phyloP scores from a whole-genome alignment of 208 protist genomes.

The Porcisia deanei region DNA sequence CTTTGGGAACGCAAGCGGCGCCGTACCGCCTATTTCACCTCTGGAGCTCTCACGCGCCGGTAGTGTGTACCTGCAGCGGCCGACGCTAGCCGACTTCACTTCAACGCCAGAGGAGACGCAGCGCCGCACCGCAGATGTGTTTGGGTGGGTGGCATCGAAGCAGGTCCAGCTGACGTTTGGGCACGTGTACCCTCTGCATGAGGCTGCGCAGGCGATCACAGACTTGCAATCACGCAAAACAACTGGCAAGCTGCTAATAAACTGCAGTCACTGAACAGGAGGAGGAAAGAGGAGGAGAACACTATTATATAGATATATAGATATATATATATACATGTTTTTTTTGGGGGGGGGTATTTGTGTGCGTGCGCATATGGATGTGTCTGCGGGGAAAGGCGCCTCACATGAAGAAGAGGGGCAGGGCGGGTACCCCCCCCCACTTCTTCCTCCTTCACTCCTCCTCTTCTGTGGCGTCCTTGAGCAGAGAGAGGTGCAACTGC shows the following conservation, averaged over 20 bases:
- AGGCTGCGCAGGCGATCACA: constrained; percentile 64
- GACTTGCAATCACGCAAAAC: constrained; percentile 48
- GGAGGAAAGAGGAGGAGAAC: too few relatives aligned
- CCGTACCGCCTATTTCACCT: constrained; percentile 62
- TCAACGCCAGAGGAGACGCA: constrained; percentile 36
- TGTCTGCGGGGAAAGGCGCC: too few relatives aligned
- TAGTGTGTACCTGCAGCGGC: constrained; percentile 85
- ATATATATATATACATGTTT: neutral
- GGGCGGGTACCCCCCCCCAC: too few relatives aligned
- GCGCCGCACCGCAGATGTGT: constrained; percentile 60
- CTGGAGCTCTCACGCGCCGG: constrained; percentile 53
- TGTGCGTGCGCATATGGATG: too few relatives aligned
- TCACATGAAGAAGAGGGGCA: too few relatives aligned
- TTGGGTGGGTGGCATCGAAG: constrained; percentile 50
- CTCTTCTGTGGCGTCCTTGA: too few relatives aligned
- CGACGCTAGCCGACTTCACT: constrained; percentile 71
- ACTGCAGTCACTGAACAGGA: constrained; percentile 20
- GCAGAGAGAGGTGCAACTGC: too few relatives aligned
- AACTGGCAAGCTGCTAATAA: constrained; percentile 55
- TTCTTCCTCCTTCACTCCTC: too few relatives aligned
- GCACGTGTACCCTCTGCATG: constrained; percentile 45
- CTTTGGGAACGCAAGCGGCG: constrained; percentile 93
- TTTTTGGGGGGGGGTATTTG: too few relatives aligned
- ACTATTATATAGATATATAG: neutral
- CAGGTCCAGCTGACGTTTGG: constrained; percentile 55